Evolutionary conservation across 78 protist species (phyloP), one percentile per base, ranked within the genome.

Genomic region (Dictyostelium firmibasis): DNA sequence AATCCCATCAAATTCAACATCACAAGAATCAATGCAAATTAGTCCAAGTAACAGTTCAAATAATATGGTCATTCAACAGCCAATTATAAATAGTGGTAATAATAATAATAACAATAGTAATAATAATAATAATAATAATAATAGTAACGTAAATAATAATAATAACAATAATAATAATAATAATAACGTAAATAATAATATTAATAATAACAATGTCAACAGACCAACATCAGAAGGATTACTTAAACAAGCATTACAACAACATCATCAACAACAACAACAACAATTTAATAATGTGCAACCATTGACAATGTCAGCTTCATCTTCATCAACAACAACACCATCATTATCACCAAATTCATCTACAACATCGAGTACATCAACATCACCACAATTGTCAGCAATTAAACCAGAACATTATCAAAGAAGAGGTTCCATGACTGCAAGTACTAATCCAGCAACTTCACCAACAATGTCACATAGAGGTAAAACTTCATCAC

Each of bases 161-260:
- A 23, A 6, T 27, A 67, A 11, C 23, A 33, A 27, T 69, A 72
- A 20, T 33, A 11, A 8, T 20, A 25, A 7, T 8, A 16, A 25
- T 7, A 25, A 7, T 67, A 27, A 27, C 29, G 5, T 4, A 2
- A n/a, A 27, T 25, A 78, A 10, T n/a, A 44, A 29, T 25, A 20
- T 14, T 3, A 44, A 29, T n/a, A 25, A 14, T 25, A 31, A 44
- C 27, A 44, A 16, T 7, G 29, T 25, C 50, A 44, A 44, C 50
- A 79, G 82, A 23, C 31, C 31, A 27, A 38, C 79, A 60, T 89
- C 94, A n/a, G 85, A 78, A 31, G 94, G 94, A 18, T 81, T 89
- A 81, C 44, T 89, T 14, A 89, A 89, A 64, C 94, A 89, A 35
- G 94, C 94, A 47, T 81, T 89, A 64, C 94, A 89, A 89, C 94